Percentiles rank a stretch among this genome's conserved stretches.
Conservation (phyloP, 1,139 yeast species). For the Meyerozyma athensensis region DNA sequence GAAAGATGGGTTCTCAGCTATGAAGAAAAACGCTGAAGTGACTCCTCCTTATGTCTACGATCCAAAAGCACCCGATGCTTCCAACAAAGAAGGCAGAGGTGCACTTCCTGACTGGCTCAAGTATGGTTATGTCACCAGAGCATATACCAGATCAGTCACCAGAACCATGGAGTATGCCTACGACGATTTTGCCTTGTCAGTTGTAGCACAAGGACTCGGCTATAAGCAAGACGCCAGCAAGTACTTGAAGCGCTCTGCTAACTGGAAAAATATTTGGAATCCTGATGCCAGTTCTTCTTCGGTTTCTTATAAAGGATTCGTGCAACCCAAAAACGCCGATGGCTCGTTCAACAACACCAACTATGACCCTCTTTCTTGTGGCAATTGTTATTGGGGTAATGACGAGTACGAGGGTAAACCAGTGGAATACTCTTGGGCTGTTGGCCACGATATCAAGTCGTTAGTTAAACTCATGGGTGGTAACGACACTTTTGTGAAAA, state of each 20-base stretch:
- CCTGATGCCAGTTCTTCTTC: slow-evolving; percentile 17
- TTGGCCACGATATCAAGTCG: slow-evolving; percentile 29
- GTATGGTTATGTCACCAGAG: slow-evolving; percentile 26
- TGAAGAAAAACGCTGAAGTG: slow-evolving; percentile 35
- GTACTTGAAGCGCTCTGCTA: slow-evolving; percentile 29
- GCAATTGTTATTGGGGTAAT: slow-evolving; percentile 29
- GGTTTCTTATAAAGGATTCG: slow-evolving; percentile 25
- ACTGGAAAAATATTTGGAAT: slow-evolving; percentile 39
- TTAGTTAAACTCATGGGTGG: slow-evolving; percentile 24
- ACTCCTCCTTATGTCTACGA: slow-evolving; percentile 24
- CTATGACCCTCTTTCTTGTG: slow-evolving; percentile 27
- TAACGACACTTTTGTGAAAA: slow-evolving; percentile 19
- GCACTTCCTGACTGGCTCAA: slow-evolving; percentile 29
- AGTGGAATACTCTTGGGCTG: slow-evolving; percentile 31
- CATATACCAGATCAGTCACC: slow-evolving; percentile 28
- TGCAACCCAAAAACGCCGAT: slow-evolving; percentile 29
- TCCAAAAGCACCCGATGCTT: slow-evolving; percentile 23
- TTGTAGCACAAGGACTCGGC: slow-evolving; percentile 30
- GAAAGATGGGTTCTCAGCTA: slow-evolving; percentile 29
- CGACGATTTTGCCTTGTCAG: slow-evolving; percentile 32
- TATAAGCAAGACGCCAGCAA: slow-evolving; percentile 19
- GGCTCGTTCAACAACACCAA: slow-evolving; percentile 22
- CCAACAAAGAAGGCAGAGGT: slow-evolving; percentile 27
- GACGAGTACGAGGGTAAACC: slow-evolving; percentile 27
- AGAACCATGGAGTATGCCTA: slow-evolving; percentile 37